Evolutionary conservation across 306 rosid genomes (phyloP).

Genomic region (Erythrophleum fordii): DNA sequence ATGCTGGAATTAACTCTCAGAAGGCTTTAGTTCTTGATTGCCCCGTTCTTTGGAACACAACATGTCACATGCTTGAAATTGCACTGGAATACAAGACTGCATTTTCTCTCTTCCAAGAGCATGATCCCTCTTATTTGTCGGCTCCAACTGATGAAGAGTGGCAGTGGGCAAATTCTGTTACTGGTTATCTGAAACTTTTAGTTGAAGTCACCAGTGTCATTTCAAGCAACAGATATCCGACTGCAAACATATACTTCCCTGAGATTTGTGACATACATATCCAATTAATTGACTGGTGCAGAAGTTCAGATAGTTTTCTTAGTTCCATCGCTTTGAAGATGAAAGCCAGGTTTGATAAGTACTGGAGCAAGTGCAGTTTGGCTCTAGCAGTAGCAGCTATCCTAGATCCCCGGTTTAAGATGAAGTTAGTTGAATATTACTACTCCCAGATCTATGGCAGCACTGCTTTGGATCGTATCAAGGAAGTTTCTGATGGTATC

Average conservation of each 20-base stretch:
- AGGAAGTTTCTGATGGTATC: slow-evolving; percentile 84
- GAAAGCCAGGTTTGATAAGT: slow-evolving; percentile 84
- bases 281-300: slow-evolving; percentile 88
- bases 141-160: slow-evolving; percentile 79
- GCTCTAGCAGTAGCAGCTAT: slow-evolving; percentile 88
- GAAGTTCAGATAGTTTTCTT: slow-evolving; percentile 76
- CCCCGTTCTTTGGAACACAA: slow-evolving; percentile 76
- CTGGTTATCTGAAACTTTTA: slow-evolving; percentile 76
- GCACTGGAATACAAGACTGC: slow-evolving; percentile 78
- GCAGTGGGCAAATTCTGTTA: slow-evolving; percentile 66
- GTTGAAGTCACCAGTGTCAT: slow-evolving; percentile 73
- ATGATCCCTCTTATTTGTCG: slow-evolving; percentile 64
- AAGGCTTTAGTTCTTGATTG: slow-evolving; percentile 69
- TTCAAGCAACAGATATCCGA: slow-evolving; percentile 67
- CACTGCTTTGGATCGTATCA: slow-evolving; percentile 80
- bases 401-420: slow-evolving; percentile 93
- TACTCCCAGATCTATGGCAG: slow-evolving; percentile 95
- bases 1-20: slow-evolving; percentile 62
- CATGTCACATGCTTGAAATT: slow-evolving; percentile 79
- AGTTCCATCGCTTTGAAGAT: slow-evolving; percentile 71
- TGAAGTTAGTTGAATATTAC: slow-evolving; percentile 95
- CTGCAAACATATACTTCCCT: slow-evolving; percentile 84
- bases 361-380: slow-evolving; percentile 92
- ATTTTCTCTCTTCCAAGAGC: slow-evolving; percentile 71
- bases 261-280: slow-evolving; percentile 92